These are phyloP conservation scores for Aureobasidium pullulans DNA, from an alignment of 2,329 filamentous ascomycete species.

Conservation along the genomic window DNA sequence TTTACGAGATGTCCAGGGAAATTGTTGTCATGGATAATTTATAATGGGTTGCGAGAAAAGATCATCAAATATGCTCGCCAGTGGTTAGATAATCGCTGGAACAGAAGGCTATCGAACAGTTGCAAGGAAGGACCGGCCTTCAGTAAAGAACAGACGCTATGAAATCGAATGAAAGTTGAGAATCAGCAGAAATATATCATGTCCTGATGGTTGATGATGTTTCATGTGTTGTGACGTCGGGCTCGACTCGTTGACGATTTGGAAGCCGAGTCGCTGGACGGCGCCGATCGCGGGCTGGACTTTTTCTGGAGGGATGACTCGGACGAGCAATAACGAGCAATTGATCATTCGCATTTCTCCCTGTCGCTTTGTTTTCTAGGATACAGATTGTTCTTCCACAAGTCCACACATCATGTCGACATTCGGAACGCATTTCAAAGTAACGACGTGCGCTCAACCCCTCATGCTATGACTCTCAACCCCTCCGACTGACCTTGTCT, in stretches of 20 bases:
- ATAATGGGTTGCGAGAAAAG: too few relatives aligned
- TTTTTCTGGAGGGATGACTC: not conserved
- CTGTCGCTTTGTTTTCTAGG: not conserved
- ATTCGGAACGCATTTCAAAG: slow-evolving; percentile 73
- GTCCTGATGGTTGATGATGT: not conserved
- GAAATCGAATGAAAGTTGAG: too few relatives aligned
- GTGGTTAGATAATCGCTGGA: too few relatives aligned
- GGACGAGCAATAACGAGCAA: not conserved
- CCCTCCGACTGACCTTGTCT: not conserved
- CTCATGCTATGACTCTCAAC: slow-evolving; percentile 16
- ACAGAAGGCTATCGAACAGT: too few relatives aligned
- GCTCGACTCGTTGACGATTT: not conserved
- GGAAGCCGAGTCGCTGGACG: not conserved
- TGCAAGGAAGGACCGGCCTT: too few relatives aligned
- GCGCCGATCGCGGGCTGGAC: slow-evolving; percentile 11
- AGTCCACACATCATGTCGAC: slow-evolving; percentile 61
- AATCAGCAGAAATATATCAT: too few relatives aligned
- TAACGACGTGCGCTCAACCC: slow-evolving; percentile 60
- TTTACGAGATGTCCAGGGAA: too few relatives aligned
- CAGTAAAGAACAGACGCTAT: too few relatives aligned
- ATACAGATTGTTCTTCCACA: not conserved
- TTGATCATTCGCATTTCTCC: not conserved
- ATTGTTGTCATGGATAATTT: too few relatives aligned
- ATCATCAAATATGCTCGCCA: too few relatives aligned
- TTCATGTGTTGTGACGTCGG: not conserved